Percentiles rank a stretch among this genome's conserved stretches.
Conservation (phyloP, 345 rosid species). For the Moringa oleifera region DNA sequence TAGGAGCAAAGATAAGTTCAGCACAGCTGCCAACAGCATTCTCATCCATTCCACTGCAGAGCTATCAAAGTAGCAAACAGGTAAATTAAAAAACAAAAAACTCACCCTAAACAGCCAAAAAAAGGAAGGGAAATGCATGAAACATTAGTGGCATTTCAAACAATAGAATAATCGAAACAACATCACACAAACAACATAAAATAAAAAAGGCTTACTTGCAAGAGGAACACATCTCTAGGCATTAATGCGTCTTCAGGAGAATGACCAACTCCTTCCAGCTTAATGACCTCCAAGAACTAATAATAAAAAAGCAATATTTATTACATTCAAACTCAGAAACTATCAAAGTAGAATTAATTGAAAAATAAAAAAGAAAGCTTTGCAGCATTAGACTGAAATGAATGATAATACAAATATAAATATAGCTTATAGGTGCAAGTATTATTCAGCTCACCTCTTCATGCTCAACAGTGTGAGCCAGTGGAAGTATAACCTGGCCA, state of each 20-base stretch:
- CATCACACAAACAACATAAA: constrained; percentile 1
- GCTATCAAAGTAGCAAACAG: constrained; percentile 31
- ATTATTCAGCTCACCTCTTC: constrained; percentile 63
- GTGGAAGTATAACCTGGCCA: constrained; percentile 90
- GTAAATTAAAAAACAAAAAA: background rate
- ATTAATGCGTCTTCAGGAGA: constrained; percentile 89
- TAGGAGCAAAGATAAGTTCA: constrained; percentile 98
- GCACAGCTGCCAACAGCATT: constrained; percentile 92
- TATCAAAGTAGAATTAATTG: too few species aligned
- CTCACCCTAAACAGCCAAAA: background rate
- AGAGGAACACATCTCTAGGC: constrained; percentile 86
- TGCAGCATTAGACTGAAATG: background rate
- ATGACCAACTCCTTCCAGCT: constrained; percentile 80
- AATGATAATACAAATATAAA: background rate
- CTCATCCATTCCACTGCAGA: constrained; percentile 97
- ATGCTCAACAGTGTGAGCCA: constrained; percentile 91
- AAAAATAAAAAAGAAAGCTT: background rate
- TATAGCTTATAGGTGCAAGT: background rate
- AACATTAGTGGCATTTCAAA: background rate
- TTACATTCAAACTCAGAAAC: background rate
- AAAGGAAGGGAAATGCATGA: background rate
- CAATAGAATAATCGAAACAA: background rate
- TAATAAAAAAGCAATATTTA: background rate
- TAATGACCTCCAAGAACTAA: constrained; percentile 93
- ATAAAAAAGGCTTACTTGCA: constrained; percentile 60